phyloP scores from a whole-genome alignment of 345 rosid species.

The Populus nigra region DNA sequence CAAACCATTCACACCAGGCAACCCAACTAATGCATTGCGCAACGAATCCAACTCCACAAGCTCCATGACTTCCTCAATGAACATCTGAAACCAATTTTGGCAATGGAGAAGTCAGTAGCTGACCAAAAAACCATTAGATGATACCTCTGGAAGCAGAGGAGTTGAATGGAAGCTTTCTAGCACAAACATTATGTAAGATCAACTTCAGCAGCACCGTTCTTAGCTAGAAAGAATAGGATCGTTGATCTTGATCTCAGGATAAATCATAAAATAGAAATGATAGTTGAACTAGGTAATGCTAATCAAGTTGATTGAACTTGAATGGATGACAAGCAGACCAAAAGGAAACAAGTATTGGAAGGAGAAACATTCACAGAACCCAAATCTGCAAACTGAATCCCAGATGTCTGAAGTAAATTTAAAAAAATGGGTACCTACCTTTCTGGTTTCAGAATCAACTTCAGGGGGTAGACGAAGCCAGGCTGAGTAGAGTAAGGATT shows the following conservation, averaged over 20 bases:
- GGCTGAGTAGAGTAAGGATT: conserved; percentile 72
- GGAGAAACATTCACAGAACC: not conserved
- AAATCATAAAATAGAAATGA: not conserved
- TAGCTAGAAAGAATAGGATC: not conserved
- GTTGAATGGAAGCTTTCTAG: not conserved
- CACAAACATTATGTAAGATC: not conserved
- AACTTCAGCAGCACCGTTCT: not conserved
- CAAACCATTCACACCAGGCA: conserved; percentile 82
- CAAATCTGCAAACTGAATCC: not conserved
- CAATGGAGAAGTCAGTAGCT: not conserved
- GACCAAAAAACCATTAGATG: not conserved
- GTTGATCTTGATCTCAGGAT: not conserved
- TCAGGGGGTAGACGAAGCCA: conserved; percentile 65
- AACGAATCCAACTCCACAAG: conserved; percentile 69
- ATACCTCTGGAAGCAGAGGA: too few relatives aligned
- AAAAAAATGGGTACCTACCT: conserved; percentile 36
- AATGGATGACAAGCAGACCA: not conserved
- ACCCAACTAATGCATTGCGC: conserved; percentile 71
- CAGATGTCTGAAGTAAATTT: not conserved
- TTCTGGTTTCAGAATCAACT: conserved; percentile 45
- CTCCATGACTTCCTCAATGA: conserved; percentile 78
- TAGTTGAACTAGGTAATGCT: not conserved
- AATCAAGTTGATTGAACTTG: not conserved
- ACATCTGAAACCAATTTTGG: conserved; percentile 19
- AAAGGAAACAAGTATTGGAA: not conserved